A percentile compares a stretch with the other conserved stretches of the same genome.
phyloP scores from a whole-genome alignment of 164 flowering plant genomes.

The Nymphaea colorata region DNA sequence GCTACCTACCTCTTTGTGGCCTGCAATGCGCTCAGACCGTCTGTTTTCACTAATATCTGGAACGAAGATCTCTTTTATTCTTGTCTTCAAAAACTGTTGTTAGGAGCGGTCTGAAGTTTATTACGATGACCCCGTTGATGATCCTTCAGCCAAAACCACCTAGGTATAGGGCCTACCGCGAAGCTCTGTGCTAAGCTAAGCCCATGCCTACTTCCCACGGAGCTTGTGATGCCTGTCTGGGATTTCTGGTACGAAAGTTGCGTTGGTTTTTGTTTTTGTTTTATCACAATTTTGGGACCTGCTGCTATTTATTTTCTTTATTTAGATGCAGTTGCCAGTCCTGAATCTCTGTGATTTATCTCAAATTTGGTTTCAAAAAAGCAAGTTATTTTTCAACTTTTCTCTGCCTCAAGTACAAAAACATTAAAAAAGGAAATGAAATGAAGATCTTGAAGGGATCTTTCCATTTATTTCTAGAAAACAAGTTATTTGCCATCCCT shows the following conservation, averaged over 20 bases:
- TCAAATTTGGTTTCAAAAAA: background rate
- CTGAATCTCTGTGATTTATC: background rate
- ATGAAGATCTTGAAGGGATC: background rate
- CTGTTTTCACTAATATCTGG: background rate
- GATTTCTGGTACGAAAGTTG: background rate
- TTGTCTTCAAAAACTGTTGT: background rate
- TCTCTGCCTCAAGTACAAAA: background rate
- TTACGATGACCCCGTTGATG: too few relatives aligned
- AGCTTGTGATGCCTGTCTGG: background rate
- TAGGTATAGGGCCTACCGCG: background rate
- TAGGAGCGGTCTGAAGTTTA: background rate
- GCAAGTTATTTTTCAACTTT: background rate
- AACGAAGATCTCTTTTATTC: background rate
- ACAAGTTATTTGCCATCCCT: too few relatives aligned
- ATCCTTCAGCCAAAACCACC: background rate
- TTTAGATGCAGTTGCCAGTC: background rate
- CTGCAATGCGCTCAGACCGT: background rate
- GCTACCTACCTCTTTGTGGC: background rate
- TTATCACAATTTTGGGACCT: background rate
- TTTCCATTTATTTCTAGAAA: background rate
- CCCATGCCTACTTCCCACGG: background rate
- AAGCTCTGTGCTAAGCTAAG: background rate
- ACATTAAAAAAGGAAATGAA: background rate
- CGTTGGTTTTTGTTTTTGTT: background rate
- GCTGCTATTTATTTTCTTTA: background rate